A percentile compares a stretch with the other conserved stretches of the same genome.
Conservation (phyloP, 2,329 filamentous ascomycete species). For the Pestalotiopsis sp. region DNA sequence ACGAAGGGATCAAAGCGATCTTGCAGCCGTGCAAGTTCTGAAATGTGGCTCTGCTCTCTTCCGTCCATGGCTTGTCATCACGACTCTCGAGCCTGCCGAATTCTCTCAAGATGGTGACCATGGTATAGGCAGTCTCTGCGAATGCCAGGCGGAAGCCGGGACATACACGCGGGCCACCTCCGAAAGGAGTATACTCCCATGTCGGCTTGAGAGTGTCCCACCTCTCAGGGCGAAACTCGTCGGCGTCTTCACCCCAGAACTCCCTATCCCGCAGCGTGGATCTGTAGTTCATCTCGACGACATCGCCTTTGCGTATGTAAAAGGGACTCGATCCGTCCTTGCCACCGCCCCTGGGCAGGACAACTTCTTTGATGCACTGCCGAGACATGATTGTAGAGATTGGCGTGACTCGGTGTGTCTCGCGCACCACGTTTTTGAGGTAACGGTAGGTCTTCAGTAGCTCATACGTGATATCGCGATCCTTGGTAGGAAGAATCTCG, state of each 20-base stretch:
- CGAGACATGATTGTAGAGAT: constrained; percentile 11
- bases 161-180: constrained; percentile 56
- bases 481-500: constrained; percentile 13
- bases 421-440: constrained; percentile 11
- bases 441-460: constrained; percentile 1
- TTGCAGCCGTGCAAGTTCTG: neutral
- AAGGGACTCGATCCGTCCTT: constrained; percentile 18
- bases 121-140: constrained; percentile 53
- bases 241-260: constrained; percentile 23
- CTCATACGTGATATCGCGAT: constrained; percentile 3
- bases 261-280: constrained; percentile 21
- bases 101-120: constrained; percentile 1
- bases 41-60: neutral
- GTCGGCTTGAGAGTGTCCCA: constrained; percentile 38
- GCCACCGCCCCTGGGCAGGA: constrained; percentile 17
- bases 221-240: constrained; percentile 22
- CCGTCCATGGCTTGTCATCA: constrained; percentile 4
- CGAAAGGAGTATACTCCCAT: constrained; percentile 59
- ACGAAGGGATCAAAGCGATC: neutral
- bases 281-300: constrained; percentile 17
- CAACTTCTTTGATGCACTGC: constrained; percentile 21
- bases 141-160: constrained; percentile 62
- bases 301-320: constrained; percentile 18
- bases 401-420: constrained; percentile 19
- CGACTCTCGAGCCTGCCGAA: neutral